phyloP scores from a whole-genome alignment of 805 yeast genomes.

The Lachancea dasiensis region DNA sequence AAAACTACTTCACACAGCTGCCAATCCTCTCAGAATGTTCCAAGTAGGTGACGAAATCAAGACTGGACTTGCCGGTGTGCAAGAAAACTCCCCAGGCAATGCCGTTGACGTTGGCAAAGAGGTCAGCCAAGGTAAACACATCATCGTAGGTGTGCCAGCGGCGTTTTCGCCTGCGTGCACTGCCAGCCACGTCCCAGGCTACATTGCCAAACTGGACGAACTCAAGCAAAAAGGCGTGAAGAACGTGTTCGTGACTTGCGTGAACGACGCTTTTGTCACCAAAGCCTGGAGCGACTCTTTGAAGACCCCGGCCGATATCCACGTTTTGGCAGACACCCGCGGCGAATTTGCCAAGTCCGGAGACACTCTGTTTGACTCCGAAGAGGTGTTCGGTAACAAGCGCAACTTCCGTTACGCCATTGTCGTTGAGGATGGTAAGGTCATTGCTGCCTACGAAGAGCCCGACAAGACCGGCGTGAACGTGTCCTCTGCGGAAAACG shows the following conservation, averaged over 20 bases:
- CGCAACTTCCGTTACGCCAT: slow-evolving; percentile 75
- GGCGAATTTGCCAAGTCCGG: slow-evolving; percentile 64
- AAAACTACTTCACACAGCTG: no score
- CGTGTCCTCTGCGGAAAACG: slow-evolving; percentile 38
- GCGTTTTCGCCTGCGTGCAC: slow-evolving; percentile 82
- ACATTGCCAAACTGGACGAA: slow-evolving; percentile 42
- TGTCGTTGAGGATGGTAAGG: slow-evolving; percentile 68
- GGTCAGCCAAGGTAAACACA: slow-evolving; percentile 42
- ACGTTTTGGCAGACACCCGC: slow-evolving; percentile 72
- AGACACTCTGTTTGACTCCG: slow-evolving; percentile 69
- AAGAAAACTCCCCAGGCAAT: slow-evolving; percentile 61
- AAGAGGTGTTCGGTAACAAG: slow-evolving; percentile 66
- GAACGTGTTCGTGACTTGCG: slow-evolving; percentile 59
- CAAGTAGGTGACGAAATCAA: slow-evolving; percentile 61
- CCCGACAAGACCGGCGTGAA: slow-evolving; percentile 74
- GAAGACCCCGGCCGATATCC: slow-evolving; percentile 33
- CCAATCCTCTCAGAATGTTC: slow-evolving; percentile 28
- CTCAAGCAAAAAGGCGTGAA: slow-evolving; percentile 65
- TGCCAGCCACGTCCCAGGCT: slow-evolving; percentile 67
- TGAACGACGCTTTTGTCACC: slow-evolving; percentile 82
- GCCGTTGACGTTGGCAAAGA: slow-evolving; percentile 48
- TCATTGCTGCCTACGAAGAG: slow-evolving; percentile 61
- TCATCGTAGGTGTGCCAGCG: slow-evolving; percentile 67
- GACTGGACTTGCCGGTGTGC: slow-evolving; percentile 41
- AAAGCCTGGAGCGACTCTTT: slow-evolving; percentile 66